Evolutionary conservation across 441 rosid genomes (phyloP).

Genomic region (Breynia disticha): DNA sequence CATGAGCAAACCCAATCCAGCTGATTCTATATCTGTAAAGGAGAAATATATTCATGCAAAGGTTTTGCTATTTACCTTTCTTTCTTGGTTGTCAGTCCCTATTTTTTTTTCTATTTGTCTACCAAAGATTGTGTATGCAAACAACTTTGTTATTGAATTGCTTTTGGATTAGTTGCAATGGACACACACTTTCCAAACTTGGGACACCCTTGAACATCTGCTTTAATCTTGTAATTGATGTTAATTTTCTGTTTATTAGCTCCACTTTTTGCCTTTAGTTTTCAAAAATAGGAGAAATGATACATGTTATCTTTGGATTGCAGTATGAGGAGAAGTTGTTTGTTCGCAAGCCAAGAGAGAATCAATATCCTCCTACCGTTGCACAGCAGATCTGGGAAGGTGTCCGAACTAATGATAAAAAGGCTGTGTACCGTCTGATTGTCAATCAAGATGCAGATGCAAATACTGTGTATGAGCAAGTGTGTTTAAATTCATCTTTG

Average conservation of each 20-base stretch:
- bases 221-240: no score
- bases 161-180: no score
- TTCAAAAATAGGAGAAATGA: constrained; percentile 3
- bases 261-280: not conserved
- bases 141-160: no score
- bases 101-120: no score
- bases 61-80: constrained; percentile 29
- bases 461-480: constrained; percentile 54
- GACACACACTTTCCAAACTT: no score
- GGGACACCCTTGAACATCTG: no score
- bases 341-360: constrained; percentile 71
- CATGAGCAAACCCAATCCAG: constrained; percentile 53
- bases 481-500: constrained; percentile 47
- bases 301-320: constrained; percentile 6
- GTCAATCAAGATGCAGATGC: constrained; percentile 75
- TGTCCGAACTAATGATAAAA: constrained; percentile 83
- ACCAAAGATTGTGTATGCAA: no score
- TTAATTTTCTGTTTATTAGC: no score
- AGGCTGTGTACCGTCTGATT: constrained; percentile 77
- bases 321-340: constrained; percentile 95
- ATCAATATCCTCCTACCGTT: constrained; percentile 39
- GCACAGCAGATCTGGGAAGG: constrained; percentile 88
- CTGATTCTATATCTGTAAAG: constrained; percentile 81
- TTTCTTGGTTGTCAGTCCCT: constrained; percentile 10
- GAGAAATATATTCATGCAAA: constrained; percentile 98